These are phyloP conservation scores for Fraxinus excelsior DNA, from an alignment of 257 asterid species.

Conservation along the genomic window DNA sequence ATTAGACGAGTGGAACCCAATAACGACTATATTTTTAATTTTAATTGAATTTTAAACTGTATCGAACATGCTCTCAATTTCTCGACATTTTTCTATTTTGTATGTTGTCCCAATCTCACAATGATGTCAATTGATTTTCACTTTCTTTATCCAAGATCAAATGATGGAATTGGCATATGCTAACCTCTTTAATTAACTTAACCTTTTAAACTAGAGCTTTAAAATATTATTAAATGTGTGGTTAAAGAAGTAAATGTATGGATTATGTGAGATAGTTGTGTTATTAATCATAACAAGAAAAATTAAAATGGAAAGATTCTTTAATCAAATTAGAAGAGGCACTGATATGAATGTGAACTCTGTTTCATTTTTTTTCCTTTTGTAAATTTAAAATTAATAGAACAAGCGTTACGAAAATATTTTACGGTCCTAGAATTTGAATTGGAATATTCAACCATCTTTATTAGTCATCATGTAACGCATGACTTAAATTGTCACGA, in stretches of 20 bases:
- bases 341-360: too few species aligned
- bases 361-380: neutral
- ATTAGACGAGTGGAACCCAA: too few species aligned
- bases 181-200: too few species aligned
- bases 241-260: too few species aligned
- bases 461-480: neutral
- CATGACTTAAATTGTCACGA: neutral
- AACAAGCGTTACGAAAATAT: neutral
- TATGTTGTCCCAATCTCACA: neutral
- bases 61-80: too few species aligned
- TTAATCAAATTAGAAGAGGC: neutral
- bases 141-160: too few species aligned
- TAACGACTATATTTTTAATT: too few species aligned
- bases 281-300: neutral
- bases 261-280: neutral
- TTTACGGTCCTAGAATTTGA: too few species aligned
- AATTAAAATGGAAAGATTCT: neutral
- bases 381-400: too few species aligned
- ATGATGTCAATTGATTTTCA: neutral
- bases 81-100: too few species aligned
- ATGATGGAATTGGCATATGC: neutral
- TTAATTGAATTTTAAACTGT: too few species aligned
- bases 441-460: neutral
- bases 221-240: neutral
- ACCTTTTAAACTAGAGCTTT: neutral